Percentiles rank a stretch among this genome's conserved stretches.
phyloP scores from a whole-genome alignment of 2,329 filamentous ascomycete species.

The Dothistroma septosporum region DNA sequence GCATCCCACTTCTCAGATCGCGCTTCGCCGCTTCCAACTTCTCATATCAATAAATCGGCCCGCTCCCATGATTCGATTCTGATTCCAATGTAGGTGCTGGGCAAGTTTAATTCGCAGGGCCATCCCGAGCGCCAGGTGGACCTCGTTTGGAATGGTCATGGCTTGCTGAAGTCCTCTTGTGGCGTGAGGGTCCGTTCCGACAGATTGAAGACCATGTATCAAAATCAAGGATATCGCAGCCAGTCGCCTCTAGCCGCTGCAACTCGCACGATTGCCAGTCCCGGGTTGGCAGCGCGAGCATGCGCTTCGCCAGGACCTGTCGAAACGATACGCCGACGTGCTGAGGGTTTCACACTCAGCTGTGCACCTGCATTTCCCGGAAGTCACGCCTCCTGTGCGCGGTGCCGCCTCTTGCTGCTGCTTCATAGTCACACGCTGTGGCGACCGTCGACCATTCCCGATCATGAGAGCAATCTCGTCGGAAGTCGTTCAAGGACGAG shows the following conservation, averaged over 20 bases:
- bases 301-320: background rate
- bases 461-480: slow-evolving; percentile 11
- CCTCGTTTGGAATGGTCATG: slow-evolving; percentile 8
- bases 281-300: slow-evolving; percentile 2
- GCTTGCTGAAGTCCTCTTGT: background rate
- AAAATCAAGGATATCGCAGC: slow-evolving; percentile 5
- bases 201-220: slow-evolving; percentile 4
- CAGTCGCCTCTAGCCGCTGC: slow-evolving; percentile 1
- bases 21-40: slow-evolving; percentile 5
- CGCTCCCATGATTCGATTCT: slow-evolving; percentile 5
- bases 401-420: slow-evolving; percentile 10
- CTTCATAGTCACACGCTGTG: slow-evolving; percentile 4
- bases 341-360: slow-evolving; percentile 7
- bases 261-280: background rate
- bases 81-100: slow-evolving; percentile 1
- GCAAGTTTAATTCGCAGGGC: slow-evolving; percentile 7
- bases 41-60: background rate
- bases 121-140: slow-evolving; percentile 1
- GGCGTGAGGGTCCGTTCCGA: background rate
- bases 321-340: slow-evolving; percentile 10
- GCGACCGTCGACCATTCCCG: slow-evolving; percentile 2
- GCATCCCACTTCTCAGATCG: slow-evolving; percentile 2
- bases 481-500: slow-evolving; percentile 11
- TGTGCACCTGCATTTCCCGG: slow-evolving; percentile 8
- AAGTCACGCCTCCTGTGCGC: background rate